Evolutionary conservation across 805 yeast species (phyloP), one percentile per base, ranked within the genome.

Genomic region (Hemisphaericaspora nanyangensis): DNA sequence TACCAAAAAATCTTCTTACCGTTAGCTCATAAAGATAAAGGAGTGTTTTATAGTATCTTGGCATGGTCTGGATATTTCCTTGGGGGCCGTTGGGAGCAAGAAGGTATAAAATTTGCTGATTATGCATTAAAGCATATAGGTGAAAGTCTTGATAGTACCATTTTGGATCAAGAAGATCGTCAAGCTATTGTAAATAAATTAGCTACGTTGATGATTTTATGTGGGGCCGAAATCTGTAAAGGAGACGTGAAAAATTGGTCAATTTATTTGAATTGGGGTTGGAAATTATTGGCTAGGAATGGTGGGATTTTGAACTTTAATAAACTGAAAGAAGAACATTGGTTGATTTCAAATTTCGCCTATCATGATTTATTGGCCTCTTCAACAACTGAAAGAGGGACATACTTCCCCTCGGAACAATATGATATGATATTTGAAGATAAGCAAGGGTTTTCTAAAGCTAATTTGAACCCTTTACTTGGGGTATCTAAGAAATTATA

Each of bases 241-340:
- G 95, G 95, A 6, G 95, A 86, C 56, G 87, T 84, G 26, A 71
- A 71, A 27, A 77, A 80, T 52, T 86, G 95, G 95, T 74, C 82
- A 2, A 68, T 75, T 19, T 77, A 81, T 50, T 63, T 86, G 40
- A 70, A 72, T 30, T 72, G 79, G 71, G 88, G 89, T 2, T 80
- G 86, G 32, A 74, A 74, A 40, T 61, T 85, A 19, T 74, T 86
- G 28, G 64, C 69, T 39, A 56, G 67, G 38, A 72, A 79, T 44
- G 91, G 90, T 11, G 91, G 91, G 0, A 58, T 82, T 18, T 70
- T 79, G 17, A 63, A 63, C 37, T 65, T 66, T 57, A 73, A 72
- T 48, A 66, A 63, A 22, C 72, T 74, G 51, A 76, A 76, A 45
- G 81, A 78, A 46, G 77, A 80, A 46, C 78, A 81, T 45, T 85